These are phyloP conservation scores for Aspergillus persii DNA, from an alignment of 2,329 filamentous ascomycete species.

Conservation along the genomic window DNA sequence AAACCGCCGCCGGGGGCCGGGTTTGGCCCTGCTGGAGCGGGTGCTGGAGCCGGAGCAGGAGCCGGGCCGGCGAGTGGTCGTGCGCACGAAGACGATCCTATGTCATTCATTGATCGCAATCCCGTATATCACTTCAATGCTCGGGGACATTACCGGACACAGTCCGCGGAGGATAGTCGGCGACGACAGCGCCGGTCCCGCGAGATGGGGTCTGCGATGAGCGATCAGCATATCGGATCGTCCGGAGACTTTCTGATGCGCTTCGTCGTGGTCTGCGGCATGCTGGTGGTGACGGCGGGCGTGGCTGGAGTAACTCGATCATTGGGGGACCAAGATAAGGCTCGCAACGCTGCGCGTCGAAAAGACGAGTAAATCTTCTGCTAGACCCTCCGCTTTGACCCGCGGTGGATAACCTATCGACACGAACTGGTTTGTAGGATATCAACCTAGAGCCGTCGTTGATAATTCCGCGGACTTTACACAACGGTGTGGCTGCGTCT, in stretches of 20 bases:
- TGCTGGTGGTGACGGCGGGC: conserved; percentile 32
- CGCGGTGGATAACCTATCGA: too few relatives aligned
- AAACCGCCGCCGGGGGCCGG: conserved; percentile 10
- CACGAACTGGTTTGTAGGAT: too few relatives aligned
- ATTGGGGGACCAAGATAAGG: conserved; percentile 1
- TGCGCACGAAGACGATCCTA: conserved; percentile 30
- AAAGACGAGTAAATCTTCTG: conserved; percentile 3
- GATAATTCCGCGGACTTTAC: too few relatives aligned
- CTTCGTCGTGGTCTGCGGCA: conserved; percentile 40
- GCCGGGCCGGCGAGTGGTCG: not conserved
- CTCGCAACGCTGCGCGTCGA: not conserved
- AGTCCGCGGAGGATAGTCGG: conserved; percentile 60
- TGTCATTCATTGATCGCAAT: conserved; percentile 42
- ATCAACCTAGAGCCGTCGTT: too few relatives aligned
- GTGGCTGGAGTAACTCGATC: conserved; percentile 27
- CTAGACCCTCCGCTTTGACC: too few relatives aligned
- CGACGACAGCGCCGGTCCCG: conserved; percentile 43
- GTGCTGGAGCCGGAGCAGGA: conserved; percentile 7
- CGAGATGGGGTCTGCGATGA: conserved; percentile 35
- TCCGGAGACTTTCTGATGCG: conserved; percentile 31
- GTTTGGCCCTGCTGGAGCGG: conserved; percentile 8
- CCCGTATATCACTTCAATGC: conserved; percentile 77
- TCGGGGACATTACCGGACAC: conserved; percentile 69
- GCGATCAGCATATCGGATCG: conserved; percentile 23
- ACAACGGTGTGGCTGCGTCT: too few relatives aligned